A percentile compares a stretch with the other conserved stretches of the same genome.
These are phyloP conservation scores for Agrocybe chaxingu DNA, from an alignment of 768 basidiomycete genomes.

Conservation along the genomic window DNA sequence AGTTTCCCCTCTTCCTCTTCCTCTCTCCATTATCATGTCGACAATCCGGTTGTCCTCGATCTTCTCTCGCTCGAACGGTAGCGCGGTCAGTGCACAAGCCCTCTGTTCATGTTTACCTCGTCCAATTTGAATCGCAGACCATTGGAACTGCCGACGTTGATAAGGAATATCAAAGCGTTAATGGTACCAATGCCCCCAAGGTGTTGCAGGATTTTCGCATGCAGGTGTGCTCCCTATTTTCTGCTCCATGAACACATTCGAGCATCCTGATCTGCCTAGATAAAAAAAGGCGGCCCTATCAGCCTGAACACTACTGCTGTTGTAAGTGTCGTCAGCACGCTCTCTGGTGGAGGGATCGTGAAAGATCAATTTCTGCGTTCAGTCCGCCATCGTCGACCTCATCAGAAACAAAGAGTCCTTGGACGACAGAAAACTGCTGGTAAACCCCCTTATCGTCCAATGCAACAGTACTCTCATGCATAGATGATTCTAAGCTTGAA, in stretches of 20 bases:
- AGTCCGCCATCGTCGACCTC: slow-evolving; percentile 63
- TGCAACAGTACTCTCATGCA: not conserved
- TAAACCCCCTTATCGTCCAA: slow-evolving; percentile 25
- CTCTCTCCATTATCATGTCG: too few relatives aligned
- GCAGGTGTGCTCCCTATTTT: slow-evolving; percentile 24
- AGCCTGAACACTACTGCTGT: slow-evolving; percentile 36
- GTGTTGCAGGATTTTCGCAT: slow-evolving; percentile 40
- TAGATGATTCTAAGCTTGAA: slow-evolving; percentile 51
- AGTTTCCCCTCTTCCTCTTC: too few relatives aligned
- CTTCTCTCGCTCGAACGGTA: not conserved
- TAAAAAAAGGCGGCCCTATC: slow-evolving; percentile 40
- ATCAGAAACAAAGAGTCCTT: slow-evolving; percentile 57
- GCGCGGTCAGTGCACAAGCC: too few relatives aligned
- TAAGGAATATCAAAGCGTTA: slow-evolving; percentile 17
- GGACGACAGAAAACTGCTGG: slow-evolving; percentile 77
- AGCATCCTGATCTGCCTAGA: slow-evolving; percentile 23
- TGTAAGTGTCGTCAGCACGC: slow-evolving; percentile 27
- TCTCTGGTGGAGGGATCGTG: not conserved
- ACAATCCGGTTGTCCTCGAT: too few relatives aligned
- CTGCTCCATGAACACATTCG: not conserved
- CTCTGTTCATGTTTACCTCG: not conserved
- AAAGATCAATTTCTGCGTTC: not conserved
- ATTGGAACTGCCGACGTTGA: slow-evolving; percentile 9
- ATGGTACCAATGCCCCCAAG: slow-evolving; percentile 23
- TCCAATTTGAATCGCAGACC: not conserved